These are phyloP conservation scores for Torulaspora microellipsoides DNA, from an alignment of 805 yeast genomes.

Conservation along the genomic window DNA sequence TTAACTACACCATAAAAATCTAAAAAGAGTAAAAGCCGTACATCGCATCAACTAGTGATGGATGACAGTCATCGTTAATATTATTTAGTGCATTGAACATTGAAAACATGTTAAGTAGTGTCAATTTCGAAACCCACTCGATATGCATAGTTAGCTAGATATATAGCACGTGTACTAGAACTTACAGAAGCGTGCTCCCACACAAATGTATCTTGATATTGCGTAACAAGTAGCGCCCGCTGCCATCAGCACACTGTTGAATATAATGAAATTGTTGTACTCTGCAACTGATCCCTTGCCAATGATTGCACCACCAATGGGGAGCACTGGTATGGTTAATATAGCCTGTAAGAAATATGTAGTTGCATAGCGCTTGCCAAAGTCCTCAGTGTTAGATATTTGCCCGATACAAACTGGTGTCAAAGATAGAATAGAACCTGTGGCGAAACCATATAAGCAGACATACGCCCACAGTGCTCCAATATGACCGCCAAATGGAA, in stretches of 20 bases:
- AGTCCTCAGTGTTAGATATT: slow-evolving; percentile 50
- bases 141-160: too few species aligned
- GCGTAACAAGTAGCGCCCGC: slow-evolving; percentile 39
- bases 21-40: too few species aligned
- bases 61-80: too few species aligned
- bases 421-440: slow-evolving; percentile 52
- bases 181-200: slow-evolving; percentile 39
- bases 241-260: slow-evolving; percentile 39
- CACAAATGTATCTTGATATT: slow-evolving; percentile 40
- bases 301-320: slow-evolving; percentile 47
- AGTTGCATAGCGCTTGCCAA: slow-evolving; percentile 53
- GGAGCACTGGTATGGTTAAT: slow-evolving; percentile 44
- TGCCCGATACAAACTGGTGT: slow-evolving; percentile 59
- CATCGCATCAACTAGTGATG: too few species aligned
- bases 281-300: slow-evolving; percentile 31
- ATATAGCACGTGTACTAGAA: slow-evolving; percentile 20
- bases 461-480: slow-evolving; percentile 42
- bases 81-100: too few species aligned
- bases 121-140: too few species aligned
- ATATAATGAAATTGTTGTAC: slow-evolving; percentile 44
- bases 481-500: slow-evolving; percentile 38
- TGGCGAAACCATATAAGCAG: slow-evolving; percentile 50
- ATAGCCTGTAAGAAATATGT: slow-evolving; percentile 56
- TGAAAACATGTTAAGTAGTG: too few species aligned
- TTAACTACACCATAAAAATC: too few species aligned